Evolutionary conservation across 2,329 filamentous ascomycete species (phyloP), one percentile per base, ranked within the genome.

Genomic region (Trichocomaceae sp.): DNA sequence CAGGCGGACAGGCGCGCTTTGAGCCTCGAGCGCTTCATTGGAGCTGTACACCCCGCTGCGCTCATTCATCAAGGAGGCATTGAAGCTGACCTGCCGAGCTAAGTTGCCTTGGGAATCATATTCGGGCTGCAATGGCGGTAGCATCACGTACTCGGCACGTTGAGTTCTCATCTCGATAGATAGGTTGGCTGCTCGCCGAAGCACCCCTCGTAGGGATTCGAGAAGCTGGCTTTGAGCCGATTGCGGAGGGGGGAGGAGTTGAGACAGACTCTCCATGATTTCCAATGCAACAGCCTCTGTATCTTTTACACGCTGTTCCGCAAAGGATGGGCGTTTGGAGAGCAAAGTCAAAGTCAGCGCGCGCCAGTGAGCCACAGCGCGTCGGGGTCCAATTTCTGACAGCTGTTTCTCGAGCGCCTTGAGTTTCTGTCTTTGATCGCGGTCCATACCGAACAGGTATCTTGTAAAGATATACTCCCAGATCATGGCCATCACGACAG

Each of bases 401-500:
- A 99, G 80, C 39, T 88, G 85, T 77, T 96, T 96, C 75, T 99
- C 95, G 8, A 99, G 82, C 33, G 87, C 85, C 76, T 99, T 97
- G 70, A 99, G 85, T 73, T 97, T 97, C 72, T 97, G 91, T 64
- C 93, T 84, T 73, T 99, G 93, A 72, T 97, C 93, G 64, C 91
- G 83, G 69, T 99, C 93, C 90, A 99, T 96, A 64, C 93, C 93
- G 69, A 99, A 99, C 23, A 99, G 84, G 71, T 99, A 99, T 60
- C 93, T 85, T 8, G 92, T 96, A 69, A 99, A 99, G 68, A 99
- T 86, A 67, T 95, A 96, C 72, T 99, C 93, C 91, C 91, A 99
- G 50, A 99, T 85, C 90, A 99, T 96, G 58, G 88, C 93, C 91
- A 97, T 97, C 54, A 92, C 89, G 71, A 99, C 90, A 37, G 90